Conservation (phyloP, 2,329 filamentous ascomycete species). For the Arthrobotrys pseudoclavata region DNA sequence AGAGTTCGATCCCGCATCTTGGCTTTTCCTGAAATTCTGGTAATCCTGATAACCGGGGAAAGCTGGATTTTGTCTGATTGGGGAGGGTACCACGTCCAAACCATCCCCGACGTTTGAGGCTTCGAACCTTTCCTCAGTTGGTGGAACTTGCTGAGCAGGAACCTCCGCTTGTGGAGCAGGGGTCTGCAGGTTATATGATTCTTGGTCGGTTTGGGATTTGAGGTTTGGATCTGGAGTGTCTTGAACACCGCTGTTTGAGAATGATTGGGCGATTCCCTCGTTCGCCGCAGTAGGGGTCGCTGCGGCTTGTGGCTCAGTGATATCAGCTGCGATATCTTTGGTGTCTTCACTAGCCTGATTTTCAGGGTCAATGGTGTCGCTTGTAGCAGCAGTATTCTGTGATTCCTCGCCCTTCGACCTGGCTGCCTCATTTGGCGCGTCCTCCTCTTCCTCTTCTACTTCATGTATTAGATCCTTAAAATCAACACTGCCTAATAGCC, state of each 20-base stretch:
- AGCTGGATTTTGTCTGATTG: conserved; percentile 29
- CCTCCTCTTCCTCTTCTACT: neutral
- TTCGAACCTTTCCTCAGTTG: neutral
- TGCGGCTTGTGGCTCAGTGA: neutral
- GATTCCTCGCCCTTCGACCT: neutral
- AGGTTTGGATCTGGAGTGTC: neutral
- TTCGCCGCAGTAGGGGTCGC: neutral
- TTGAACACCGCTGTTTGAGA: neutral
- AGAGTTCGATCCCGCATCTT: neutral
- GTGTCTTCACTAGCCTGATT: neutral
- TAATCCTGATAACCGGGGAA: conserved; percentile 43
- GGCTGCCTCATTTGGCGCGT: neutral
- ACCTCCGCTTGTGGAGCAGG: neutral
- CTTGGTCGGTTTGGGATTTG: neutral
- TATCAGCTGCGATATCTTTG: neutral
- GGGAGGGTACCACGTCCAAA: conserved; percentile 22
- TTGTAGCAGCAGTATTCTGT: neutral
- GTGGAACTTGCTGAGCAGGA: neutral
- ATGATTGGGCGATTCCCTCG: neutral
- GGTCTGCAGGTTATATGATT: neutral
- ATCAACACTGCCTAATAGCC: conserved; percentile 64
- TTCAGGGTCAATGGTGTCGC: no score
- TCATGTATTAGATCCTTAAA: conserved; percentile 46
- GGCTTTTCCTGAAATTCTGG: conserved; percentile 31
- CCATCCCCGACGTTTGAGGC: neutral